Evolutionary conservation across 305 asterid genomes (phyloP), one percentile per base, ranked within the genome.

Genomic region (Coffea humblotiana): DNA sequence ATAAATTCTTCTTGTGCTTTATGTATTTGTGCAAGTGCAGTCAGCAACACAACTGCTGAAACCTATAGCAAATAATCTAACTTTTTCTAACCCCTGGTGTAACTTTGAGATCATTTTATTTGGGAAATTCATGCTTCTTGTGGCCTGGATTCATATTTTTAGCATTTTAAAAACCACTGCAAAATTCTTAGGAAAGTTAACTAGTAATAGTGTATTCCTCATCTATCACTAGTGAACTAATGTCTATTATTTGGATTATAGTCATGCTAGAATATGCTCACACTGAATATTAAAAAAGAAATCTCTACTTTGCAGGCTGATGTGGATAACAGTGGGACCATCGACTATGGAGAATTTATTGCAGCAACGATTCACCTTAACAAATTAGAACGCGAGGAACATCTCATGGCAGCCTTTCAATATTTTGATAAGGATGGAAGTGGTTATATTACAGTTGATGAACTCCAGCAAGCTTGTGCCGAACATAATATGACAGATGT

Each of bases 351-450:
- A 80, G 98, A 95, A 88, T 95, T 95, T 81, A 89, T 95, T 65
- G 98, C 98, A 27, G 99, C 99, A 67, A 95, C 97, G 8, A 92
- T 95, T 77, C 99, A 95, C 86, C 87, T 95, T 82, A 95, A 95
- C 88, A 95, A 95, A 83, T 89, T 95, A 69, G 99, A 95, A 80
- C 96, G 99, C 0, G 99, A 95, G 87, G 98, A 95, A 83, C 99
- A 94, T 85, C 95, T 95, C 27, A 81, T 90, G 93, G 96, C 95
- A 32, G 98, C 99, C 75, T 95, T 95, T 84, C 98, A 87, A 71
- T 94, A 95, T 83, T 95, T 95, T 84, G 99, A 95, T 88, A 95
- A 91, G 90, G 99, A 95, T 89, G 97, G 92, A 82, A 95, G 99
- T 85, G 97, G 99, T 76, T 95, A 94, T 84, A 95, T 95, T 58